A percentile compares a stretch with the other conserved stretches of the same genome.
Conservation (phyloP, 768 basidiomycete genomes). For the Rhizopogon roseolus region DNA sequence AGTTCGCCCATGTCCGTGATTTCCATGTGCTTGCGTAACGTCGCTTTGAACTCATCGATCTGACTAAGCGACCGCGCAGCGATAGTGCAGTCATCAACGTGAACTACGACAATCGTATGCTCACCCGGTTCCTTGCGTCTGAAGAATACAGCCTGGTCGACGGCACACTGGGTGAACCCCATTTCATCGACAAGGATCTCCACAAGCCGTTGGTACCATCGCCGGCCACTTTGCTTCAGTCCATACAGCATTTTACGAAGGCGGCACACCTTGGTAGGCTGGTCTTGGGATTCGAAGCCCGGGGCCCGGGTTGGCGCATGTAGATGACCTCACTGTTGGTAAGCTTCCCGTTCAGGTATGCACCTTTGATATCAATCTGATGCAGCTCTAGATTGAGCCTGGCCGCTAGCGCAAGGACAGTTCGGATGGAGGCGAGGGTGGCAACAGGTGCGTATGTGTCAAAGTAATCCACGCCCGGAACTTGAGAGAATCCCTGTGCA, state of each 20-base stretch:
- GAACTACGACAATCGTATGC: slow-evolving; percentile 3
- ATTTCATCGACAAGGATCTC: neutral
- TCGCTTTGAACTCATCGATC: neutral
- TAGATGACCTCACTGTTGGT: slow-evolving; percentile 31
- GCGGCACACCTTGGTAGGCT: slow-evolving; percentile 8
- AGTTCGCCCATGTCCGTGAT: neutral
- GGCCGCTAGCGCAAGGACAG: slow-evolving; percentile 20
- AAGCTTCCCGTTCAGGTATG: slow-evolving; percentile 36
- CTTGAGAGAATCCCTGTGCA: no score
- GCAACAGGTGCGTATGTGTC: neutral
- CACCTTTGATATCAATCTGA: slow-evolving; percentile 13
- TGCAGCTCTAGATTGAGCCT: slow-evolving; percentile 23
- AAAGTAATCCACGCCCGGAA: no score
- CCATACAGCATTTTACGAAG: slow-evolving; percentile 23
- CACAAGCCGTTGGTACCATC: slow-evolving; percentile 16
- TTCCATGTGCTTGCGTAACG: neutral
- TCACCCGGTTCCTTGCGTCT: neutral
- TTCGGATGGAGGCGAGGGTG: neutral
- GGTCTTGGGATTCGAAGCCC: neutral
- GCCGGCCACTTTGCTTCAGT: slow-evolving; percentile 18
- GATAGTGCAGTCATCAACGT: slow-evolving; percentile 14
- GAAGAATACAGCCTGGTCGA: slow-evolving; percentile 2
- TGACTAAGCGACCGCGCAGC: neutral
- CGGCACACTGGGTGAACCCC: neutral
- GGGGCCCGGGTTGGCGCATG: slow-evolving; percentile 38